A percentile compares a stretch with the other conserved stretches of the same genome.
Evolutionary conservation across 768 basidiomycete genomes (phyloP).

Genomic region (Melanogaster broomeanus): DNA sequence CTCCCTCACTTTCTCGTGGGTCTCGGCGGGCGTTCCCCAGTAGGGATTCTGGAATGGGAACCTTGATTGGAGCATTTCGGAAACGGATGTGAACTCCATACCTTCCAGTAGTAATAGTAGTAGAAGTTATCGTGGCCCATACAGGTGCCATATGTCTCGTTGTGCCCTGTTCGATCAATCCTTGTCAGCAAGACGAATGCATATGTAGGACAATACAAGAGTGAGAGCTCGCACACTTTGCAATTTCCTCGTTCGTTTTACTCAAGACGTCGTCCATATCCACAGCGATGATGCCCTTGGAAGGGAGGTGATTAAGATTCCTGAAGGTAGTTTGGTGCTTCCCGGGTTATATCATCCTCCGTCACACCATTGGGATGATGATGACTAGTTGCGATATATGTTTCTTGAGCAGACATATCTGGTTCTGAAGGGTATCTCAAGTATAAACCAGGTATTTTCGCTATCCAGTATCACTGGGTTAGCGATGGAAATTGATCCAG

Average conservation of each 20-base stretch:
- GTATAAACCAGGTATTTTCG: too few relatives aligned
- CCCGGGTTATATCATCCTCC: not conserved
- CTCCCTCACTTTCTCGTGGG: conserved; percentile 55
- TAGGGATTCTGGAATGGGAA: conserved; percentile 41
- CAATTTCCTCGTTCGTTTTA: conserved; percentile 58
- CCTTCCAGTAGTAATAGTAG: conserved; percentile 83
- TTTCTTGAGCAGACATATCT: conserved; percentile 7
- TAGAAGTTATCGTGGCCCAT: conserved; percentile 61
- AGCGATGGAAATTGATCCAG: too few relatives aligned
- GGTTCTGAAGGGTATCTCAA: not conserved
- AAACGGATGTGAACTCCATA: conserved; percentile 15
- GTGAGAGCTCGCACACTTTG: conserved; percentile 44
- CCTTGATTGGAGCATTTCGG: not conserved
- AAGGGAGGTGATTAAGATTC: conserved; percentile 14
- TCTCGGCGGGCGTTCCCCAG: conserved; percentile 64
- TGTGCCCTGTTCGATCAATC: conserved; percentile 55
- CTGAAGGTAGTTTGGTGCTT: conserved; percentile 7
- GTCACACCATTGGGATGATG: not conserved
- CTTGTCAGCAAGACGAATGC: not conserved
- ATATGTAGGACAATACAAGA: not conserved
- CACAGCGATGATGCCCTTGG: conserved; percentile 52
- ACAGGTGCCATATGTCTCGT: conserved; percentile 52
- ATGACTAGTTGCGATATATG: not conserved
- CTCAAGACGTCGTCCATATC: conserved; percentile 72
- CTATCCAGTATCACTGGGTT: too few relatives aligned